These are phyloP conservation scores for Blastobotrys muscicola DNA, from an alignment of 805 yeast species.

Conservation along the genomic window DNA sequence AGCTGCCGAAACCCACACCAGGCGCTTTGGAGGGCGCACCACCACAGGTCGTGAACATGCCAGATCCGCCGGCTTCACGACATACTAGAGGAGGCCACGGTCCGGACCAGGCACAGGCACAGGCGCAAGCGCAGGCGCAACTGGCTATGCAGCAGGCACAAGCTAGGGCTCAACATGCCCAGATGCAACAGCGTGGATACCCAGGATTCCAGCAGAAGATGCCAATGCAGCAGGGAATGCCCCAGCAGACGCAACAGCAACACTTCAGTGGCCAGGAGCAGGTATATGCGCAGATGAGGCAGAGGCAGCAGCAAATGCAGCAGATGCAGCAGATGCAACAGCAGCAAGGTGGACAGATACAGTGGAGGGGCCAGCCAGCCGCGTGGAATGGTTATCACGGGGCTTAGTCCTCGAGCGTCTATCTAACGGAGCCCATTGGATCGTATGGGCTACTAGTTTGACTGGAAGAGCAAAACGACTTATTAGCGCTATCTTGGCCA, in stretches of 20 bases:
- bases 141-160: constrained; percentile 8
- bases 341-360: constrained; percentile 14
- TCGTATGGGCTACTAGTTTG: too few species aligned
- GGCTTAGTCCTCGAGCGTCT: too few species aligned
- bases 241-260: constrained; percentile 19
- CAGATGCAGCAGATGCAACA: constrained; percentile 11
- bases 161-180: constrained; percentile 2
- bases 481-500: too few species aligned
- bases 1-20: constrained; percentile 2
- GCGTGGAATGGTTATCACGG: constrained; percentile 16
- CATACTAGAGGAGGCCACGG: neutral
- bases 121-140: constrained; percentile 36
- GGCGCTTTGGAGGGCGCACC: constrained; percentile 13
- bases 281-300: neutral
- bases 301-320: constrained; percentile 7
- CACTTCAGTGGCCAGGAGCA: neutral
- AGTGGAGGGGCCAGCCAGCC: constrained; percentile 17
- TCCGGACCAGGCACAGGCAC: constrained; percentile 1
- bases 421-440: too few species aligned
- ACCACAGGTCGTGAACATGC: constrained; percentile 11
- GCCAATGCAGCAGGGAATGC: constrained; percentile 8
- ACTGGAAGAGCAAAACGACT: too few species aligned
- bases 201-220: constrained; percentile 3
- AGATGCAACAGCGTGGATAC: neutral
- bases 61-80: constrained; percentile 12